Evolutionary conservation across 1,284 basidiomycete genomes (phyloP), one percentile per base, ranked within the genome.

Genomic region (Volvariella volvacea): DNA sequence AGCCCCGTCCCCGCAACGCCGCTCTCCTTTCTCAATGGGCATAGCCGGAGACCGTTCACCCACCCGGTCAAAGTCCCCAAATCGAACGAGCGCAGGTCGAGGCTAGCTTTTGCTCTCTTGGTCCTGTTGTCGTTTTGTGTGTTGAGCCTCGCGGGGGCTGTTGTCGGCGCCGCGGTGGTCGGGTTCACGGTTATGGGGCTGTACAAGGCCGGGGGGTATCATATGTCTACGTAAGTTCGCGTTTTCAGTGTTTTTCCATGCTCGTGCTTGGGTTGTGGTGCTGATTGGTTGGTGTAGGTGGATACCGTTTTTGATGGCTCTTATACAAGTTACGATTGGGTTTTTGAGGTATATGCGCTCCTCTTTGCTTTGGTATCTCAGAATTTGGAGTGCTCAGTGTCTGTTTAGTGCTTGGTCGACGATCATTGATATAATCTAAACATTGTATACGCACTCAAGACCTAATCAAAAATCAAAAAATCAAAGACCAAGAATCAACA

Each of bases 151-250:
- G 66, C 75, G 2, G 79, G 85, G 1, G 78, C 87, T 0, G 70
- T 89, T 2, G 58, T 89, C 3, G 76, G 78, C 4, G 83, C 84
- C 2, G 80, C 82, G 0, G 72, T 92, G 1, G 66, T 90, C 3
- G 85, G 86, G 0, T 88, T 84, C 53, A 67, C 81, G 3, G 66
- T 87, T 31, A 76, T 77, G 17, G 87, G 80, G 1, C 63, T 92
- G 15, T 92, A 80, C 61, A 70, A 68, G 33, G 76, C 84, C 0
- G 87, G 72, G 1, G 63, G 73, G 22, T 90, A 83, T 53, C 75
- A 79, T 50, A 83, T 92, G 76, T 89, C 86, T 9, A 92, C 89
- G 80, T 90, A 58, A 54, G 83, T 15, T n/a, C n/a, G n/a, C n/a
- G n/a, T 36, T 73, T n/a, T 34, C 22, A 21, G 34, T 38, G 33